Conservation (phyloP, 306 rosid species). For the Casuarina glauca region DNA sequence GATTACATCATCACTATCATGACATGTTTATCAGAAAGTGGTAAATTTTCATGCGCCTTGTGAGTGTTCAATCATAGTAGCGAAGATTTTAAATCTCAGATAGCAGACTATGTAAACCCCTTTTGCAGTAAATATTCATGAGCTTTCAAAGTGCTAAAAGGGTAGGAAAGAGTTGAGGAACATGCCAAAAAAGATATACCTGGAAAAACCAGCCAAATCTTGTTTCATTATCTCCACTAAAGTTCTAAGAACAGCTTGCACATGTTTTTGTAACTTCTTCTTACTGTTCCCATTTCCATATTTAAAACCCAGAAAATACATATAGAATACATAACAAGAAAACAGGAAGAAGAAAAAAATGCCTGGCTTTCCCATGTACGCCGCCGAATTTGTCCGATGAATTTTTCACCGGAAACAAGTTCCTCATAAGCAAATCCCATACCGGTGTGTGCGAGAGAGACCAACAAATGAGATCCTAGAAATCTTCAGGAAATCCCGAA, state of each 20-base stretch:
- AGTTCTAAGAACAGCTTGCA: slow-evolving; percentile 33
- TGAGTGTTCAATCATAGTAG: background rate
- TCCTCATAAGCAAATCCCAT: slow-evolving; percentile 23
- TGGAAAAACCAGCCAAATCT: slow-evolving; percentile 62
- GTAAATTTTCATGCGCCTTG: background rate
- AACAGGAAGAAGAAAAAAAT: slow-evolving; percentile 44
- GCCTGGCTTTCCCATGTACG: slow-evolving; percentile 99
- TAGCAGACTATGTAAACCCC: background rate
- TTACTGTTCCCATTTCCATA: slow-evolving; percentile 25
- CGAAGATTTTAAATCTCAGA: background rate
- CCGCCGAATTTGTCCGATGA: slow-evolving; percentile 46
- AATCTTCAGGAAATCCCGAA: slow-evolving; percentile 21
- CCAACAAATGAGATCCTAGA: slow-evolving; percentile 31
- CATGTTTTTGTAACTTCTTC: slow-evolving; percentile 18
- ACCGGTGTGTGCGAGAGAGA: slow-evolving; percentile 24
- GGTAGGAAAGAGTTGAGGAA: background rate
- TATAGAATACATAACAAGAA: background rate
- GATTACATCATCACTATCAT: background rate
- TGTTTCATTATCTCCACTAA: slow-evolving; percentile 37
- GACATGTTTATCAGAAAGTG: background rate
- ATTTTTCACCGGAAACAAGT: slow-evolving; percentile 43
- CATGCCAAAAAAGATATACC: background rate
- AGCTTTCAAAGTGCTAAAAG: background rate
- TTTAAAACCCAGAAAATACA: slow-evolving; percentile 11
- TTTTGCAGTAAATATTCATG: background rate